Evolutionary conservation across 2,329 filamentous ascomycete genomes (phyloP), one percentile per base, ranked within the genome.

Genomic region (Cytospora mali): DNA sequence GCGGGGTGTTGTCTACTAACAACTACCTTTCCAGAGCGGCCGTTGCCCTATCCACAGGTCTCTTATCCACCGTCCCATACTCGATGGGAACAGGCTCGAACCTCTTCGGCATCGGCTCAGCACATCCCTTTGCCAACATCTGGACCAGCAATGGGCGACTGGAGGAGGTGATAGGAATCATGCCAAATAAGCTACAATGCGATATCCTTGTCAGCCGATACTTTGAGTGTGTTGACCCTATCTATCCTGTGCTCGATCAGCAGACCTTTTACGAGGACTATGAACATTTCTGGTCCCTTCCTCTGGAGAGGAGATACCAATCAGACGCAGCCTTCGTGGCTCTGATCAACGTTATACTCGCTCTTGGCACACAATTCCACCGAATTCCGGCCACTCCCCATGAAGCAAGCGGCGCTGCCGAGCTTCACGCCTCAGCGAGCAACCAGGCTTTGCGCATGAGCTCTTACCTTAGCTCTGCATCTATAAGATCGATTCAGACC

Each of bases 81-180:
- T 89, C 89, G 0, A 81, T 85, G 49, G 85, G 88, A 11, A 87
- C 87, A 7, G 87, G 88, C 1, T 91, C 88, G 61, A 92, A 91
- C 67, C 88, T 93, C 61, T 93, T 93, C 71, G 90, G 90, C n/a
- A 87, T 92, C 66, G 90, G 89, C 16, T 87, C 88, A 0, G 88
- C 92, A 71, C 89, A 92, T 71, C 90, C 89, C 0, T 93, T 93
- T 71, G 87, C 89, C 70, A 93, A 93, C 71, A 93, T 93, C 74
- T 94, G 91, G 91, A 93, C 90, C 3, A 91, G 88, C 70, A 84
- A 88, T 65, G 90, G 91, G 54, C 90, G 90, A 0, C 76, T 94
- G 21, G 80, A 85, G 10, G 91, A 94, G 74, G 89, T 93, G 7
- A 86, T 93, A 50, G 86, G 84, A 1, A 89, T 93, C 4, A 77